phyloP scores from a whole-genome alignment of 139 green algal genomes.

The Axilococcus clingmanii region DNA sequence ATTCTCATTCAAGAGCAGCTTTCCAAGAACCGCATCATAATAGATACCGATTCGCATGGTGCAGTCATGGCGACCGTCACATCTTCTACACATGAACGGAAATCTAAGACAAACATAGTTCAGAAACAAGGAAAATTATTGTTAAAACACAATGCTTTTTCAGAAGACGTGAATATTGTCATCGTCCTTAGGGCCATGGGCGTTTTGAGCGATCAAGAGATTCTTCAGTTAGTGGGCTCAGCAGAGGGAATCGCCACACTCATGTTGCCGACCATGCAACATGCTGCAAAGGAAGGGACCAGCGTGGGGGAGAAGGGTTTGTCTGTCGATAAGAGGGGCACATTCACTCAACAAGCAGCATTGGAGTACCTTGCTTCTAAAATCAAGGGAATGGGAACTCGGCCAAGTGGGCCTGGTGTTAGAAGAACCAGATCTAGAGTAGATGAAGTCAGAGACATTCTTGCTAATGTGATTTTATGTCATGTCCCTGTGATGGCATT shows the following conservation, averaged over 20 bases:
- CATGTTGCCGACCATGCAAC: slow-evolving; percentile 58
- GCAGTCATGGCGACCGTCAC: slow-evolving; percentile 71
- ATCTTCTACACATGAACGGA: slow-evolving; percentile 90
- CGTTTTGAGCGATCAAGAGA: slow-evolving; percentile 87
- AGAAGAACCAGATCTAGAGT: slow-evolving; percentile 33
- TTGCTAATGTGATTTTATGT: slow-evolving; percentile 87
- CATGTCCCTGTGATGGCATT: slow-evolving; percentile 83
- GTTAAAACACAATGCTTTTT: slow-evolving; percentile 93
- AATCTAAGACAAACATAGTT: slow-evolving; percentile 94
- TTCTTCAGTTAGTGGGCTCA: slow-evolving; percentile 52
- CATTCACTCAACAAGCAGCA: slow-evolving; percentile 84
- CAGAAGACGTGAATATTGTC: slow-evolving; percentile 82
- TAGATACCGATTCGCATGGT: slow-evolving; percentile 58
- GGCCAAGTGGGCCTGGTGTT: slow-evolving; percentile 6
- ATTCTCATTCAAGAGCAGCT: slow-evolving; percentile 99
- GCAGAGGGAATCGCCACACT: slow-evolving; percentile 38
- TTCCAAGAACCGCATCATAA: slow-evolving; percentile 98
- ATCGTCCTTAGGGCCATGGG: slow-evolving; percentile 93
- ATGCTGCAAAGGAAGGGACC: slow-evolving; percentile 61
- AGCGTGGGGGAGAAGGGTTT: no score
- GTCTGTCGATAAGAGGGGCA: no score
- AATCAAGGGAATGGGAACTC: slow-evolving; percentile 34
- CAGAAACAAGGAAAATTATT: slow-evolving; percentile 74
- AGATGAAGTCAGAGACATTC: slow-evolving; percentile 91
- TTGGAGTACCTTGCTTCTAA: slow-evolving; percentile 83